These are phyloP conservation scores for Isatis tinctoria DNA, from an alignment of 345 rosid genomes.

Conservation along the genomic window DNA sequence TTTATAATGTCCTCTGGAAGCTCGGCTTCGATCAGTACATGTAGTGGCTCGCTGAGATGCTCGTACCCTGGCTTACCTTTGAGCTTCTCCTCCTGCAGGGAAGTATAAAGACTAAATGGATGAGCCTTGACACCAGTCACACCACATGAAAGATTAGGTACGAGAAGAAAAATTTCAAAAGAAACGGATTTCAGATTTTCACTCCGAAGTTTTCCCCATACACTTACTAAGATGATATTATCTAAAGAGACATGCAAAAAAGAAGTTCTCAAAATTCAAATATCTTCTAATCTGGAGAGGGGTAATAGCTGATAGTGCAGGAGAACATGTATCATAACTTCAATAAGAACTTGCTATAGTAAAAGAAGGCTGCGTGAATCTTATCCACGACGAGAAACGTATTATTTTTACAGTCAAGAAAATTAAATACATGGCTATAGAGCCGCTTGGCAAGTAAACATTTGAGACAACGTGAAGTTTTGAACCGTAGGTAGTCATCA, in stretches of 20 bases:
- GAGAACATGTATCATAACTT: not conserved
- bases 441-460: not conserved
- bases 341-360: not conserved
- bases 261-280: not conserved
- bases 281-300: not conserved
- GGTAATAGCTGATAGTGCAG: not conserved
- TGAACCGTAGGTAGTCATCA: not conserved
- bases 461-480: not conserved
- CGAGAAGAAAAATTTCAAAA: not conserved
- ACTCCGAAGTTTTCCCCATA: not conserved
- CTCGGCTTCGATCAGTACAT: constrained; percentile 87
- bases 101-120: not conserved
- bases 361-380: not conserved
- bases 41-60: constrained; percentile 87
- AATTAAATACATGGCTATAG: not conserved
- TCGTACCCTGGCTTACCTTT: constrained; percentile 93
- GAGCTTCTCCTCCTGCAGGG: constrained; percentile 73
- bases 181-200: not conserved
- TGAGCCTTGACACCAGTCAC: constrained; percentile 9
- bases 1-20: constrained; percentile 80
- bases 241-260: not conserved
- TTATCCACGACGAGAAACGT: not conserved
- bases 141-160: not conserved
- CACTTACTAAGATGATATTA: not conserved
- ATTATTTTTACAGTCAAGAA: not conserved